These are phyloP conservation scores for Suillus sp. DNA, from an alignment of 768 basidiomycete genomes.

Conservation along the genomic window DNA sequence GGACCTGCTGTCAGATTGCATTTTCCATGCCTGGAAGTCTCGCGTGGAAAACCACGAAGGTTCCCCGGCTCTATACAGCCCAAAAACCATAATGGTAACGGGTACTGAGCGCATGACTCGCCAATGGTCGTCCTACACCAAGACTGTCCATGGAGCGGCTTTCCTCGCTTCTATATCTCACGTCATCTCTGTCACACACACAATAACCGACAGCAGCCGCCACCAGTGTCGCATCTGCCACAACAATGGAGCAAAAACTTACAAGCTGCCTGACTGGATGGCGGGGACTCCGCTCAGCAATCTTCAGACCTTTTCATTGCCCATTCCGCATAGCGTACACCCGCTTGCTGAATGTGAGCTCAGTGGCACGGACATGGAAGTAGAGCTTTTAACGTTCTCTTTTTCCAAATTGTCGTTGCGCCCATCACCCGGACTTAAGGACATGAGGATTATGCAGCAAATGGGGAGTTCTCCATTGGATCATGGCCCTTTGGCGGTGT, in stretches of 20 bases:
- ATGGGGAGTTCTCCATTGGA: not conserved
- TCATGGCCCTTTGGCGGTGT: not conserved
- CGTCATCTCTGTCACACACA: not conserved
- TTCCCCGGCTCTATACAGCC: not conserved
- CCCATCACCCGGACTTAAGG: not conserved
- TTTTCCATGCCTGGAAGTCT: not conserved
- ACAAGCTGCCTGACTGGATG: constrained; percentile 1
- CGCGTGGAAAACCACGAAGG: not conserved
- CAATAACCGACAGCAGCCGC: not conserved
- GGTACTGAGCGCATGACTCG: not conserved
- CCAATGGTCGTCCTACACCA: not conserved
- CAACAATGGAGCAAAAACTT: not conserved
- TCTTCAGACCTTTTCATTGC: not conserved
- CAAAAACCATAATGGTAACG: not conserved
- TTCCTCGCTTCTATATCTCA: not conserved
- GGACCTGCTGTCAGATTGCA: not conserved
- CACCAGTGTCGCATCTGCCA: not conserved
- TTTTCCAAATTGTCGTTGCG: not conserved
- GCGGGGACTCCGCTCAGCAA: not conserved
- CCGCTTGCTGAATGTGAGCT: not conserved
- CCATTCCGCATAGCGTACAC: not conserved
- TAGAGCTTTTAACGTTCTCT: constrained; percentile 1
- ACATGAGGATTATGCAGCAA: not conserved
- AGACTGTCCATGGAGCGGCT: not conserved
- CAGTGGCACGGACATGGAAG: not conserved